Percentiles rank a stretch among this genome's conserved stretches.
These are phyloP conservation scores for Aspergillus tamarii DNA, from an alignment of 2,329 filamentous ascomycete genomes.

Conservation along the genomic window DNA sequence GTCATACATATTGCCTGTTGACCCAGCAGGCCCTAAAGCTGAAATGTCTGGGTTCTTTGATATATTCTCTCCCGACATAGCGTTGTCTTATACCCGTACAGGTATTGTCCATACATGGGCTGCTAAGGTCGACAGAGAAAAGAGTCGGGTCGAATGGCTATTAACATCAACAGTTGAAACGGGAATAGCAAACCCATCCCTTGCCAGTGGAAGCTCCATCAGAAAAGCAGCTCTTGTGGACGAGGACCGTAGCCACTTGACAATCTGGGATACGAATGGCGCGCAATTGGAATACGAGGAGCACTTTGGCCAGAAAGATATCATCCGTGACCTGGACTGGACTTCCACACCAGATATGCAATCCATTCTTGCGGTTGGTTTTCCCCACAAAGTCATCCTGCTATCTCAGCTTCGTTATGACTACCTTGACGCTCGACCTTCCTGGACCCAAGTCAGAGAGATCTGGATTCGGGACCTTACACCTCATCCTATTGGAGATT, in stretches of 20 bases:
- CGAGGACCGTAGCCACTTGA: conserved; percentile 70
- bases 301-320: conserved; percentile 71
- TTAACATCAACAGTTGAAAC: conserved; percentile 82
- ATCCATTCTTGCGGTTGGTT: conserved; percentile 88
- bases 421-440: conserved; percentile 84
- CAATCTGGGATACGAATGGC: conserved; percentile 87
- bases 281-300: conserved; percentile 81
- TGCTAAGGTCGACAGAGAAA: conserved; percentile 67
- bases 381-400: conserved; percentile 80
- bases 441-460: conserved; percentile 83
- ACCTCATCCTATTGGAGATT: conserved; percentile 89
- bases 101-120: conserved; percentile 85
- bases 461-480: conserved; percentile 80
- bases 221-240: conserved; percentile 86
- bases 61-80: conserved; percentile 82
- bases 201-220: conserved; percentile 83
- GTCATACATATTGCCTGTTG: conserved; percentile 73
- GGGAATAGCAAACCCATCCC: conserved; percentile 69
- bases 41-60: conserved; percentile 79
- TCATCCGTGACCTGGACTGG: conserved; percentile 88
- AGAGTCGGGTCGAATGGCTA: conserved; percentile 74
- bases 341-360: conserved; percentile 87
- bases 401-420: conserved; percentile 89
- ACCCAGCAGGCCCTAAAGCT: conserved; percentile 76
- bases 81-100: conserved; percentile 77